A percentile compares a stretch with the other conserved stretches of the same genome.
These are phyloP conservation scores for Pseudopyrenochaeta lycopersici DNA, from an alignment of 2,329 filamentous ascomycete genomes.

Conservation along the genomic window DNA sequence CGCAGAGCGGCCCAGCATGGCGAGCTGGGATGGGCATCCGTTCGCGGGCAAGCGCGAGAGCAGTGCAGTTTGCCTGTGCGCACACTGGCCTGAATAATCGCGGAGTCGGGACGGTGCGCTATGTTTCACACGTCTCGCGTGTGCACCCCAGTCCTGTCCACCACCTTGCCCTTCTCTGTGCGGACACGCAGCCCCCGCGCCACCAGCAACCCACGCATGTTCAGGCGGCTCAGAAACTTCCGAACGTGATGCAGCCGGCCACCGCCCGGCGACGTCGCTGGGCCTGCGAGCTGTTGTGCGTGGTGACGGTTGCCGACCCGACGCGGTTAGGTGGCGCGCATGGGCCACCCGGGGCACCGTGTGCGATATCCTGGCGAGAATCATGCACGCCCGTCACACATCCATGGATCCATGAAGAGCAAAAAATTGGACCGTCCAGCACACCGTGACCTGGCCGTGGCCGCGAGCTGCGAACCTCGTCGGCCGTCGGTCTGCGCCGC, in stretches of 20 bases:
- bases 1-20: slow-evolving; percentile 31
- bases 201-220: background rate
- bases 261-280: background rate
- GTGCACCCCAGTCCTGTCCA: slow-evolving; percentile 19
- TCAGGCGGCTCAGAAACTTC: background rate
- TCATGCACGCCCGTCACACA: slow-evolving; percentile 37
- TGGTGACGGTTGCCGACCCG: slow-evolving; percentile 6
- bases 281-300: background rate
- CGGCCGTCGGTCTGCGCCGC: background rate
- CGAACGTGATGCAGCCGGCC: slow-evolving; percentile 2
- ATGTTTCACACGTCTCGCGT: slow-evolving; percentile 44
- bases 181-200: slow-evolving; percentile 18
- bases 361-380: slow-evolving; percentile 19
- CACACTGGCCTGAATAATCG: slow-evolving; percentile 28
- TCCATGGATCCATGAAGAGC: slow-evolving; percentile 2
- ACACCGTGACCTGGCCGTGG: slow-evolving; percentile 9
- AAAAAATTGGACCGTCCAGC: slow-evolving; percentile 18
- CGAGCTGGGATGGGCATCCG: slow-evolving; percentile 29
- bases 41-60: slow-evolving; percentile 22
- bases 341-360: slow-evolving; percentile 5
- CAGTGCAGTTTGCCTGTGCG: slow-evolving; percentile 16
- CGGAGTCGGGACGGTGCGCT: slow-evolving; percentile 46
- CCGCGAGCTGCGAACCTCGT: background rate
- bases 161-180: slow-evolving; percentile 1
- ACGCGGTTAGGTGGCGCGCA: slow-evolving; percentile 20